These are phyloP conservation scores for Citrus maxima DNA, from an alignment of 345 rosid genomes.

Conservation along the genomic window DNA sequence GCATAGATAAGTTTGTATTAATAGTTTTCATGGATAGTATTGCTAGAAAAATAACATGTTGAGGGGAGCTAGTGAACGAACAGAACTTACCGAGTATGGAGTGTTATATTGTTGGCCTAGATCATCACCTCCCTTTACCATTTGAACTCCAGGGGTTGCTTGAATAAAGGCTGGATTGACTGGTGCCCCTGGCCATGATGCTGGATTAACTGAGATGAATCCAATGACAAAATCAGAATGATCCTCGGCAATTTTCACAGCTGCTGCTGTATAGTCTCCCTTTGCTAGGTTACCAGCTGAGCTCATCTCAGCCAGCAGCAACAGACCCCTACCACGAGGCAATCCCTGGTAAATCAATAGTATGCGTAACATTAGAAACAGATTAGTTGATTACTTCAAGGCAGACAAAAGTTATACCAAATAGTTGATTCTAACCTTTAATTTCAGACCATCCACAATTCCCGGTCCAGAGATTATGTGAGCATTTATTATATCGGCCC, in stretches of 20 bases:
- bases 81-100: slow-evolving; percentile 75
- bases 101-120: slow-evolving; percentile 97
- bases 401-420: background rate
- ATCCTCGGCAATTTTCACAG: slow-evolving; percentile 85
- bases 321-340: slow-evolving; percentile 85
- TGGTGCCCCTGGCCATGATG: slow-evolving; percentile 87
- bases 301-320: slow-evolving; percentile 98
- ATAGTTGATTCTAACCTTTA: slow-evolving; percentile 55
- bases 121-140: slow-evolving; percentile 86
- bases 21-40: background rate
- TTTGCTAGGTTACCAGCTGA: slow-evolving; percentile 95
- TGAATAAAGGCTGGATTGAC: slow-evolving; percentile 84
- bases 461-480: slow-evolving; percentile 96
- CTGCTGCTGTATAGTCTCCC: slow-evolving; percentile 94
- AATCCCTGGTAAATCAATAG: slow-evolving; percentile 53
- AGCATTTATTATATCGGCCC: slow-evolving; percentile 94
- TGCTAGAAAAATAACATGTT: background rate
- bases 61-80: background rate
- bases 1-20: background rate
- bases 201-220: slow-evolving; percentile 94
- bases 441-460: slow-evolving; percentile 84
- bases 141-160: slow-evolving; percentile 97
- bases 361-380: slow-evolving; percentile 6
- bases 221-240: slow-evolving; percentile 97
- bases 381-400: background rate